Base-by-base conservation (phyloP, 306 rosid genomes). In the Senna tora region DNA sequence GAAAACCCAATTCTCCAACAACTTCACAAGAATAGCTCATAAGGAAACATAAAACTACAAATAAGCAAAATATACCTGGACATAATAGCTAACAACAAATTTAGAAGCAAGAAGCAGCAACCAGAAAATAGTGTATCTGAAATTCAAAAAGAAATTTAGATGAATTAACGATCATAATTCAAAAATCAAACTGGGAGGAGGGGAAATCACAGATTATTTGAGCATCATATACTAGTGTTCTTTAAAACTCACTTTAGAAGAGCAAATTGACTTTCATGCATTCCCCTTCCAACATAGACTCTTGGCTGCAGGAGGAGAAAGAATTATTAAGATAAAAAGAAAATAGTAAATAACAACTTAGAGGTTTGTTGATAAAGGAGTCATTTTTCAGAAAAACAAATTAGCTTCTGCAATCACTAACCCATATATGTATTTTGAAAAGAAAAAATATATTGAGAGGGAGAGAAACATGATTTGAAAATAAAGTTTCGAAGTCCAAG, bases 71-170 rank as follows among this genome's bases (percentile, higher is more conserved):
- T n/a, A 25, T 81, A 93, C 99, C 97, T 86, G 92, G 83, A 87
- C 14, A 79, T 89, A 87, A 79, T 41, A 94, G 87, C 97, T 94
- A 79, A 91, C 84, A 16, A 88, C 65, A 78, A 94, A 84, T 70
- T 94, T 94, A 80, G 84, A 80, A 75, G 84, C 79, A 65, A 94
- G 77, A 79, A 94, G 97, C 52, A 85, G n/a, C 84, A 91, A 55
- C 99, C 99, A 94, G 82, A 94, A 94, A 77, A 94, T 30, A 56
- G 99, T 91, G 84, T 94, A 94, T 82, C 99, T 94, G 90, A 72
- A 86, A 84, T 75, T 41, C 45, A 33, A 79, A 61, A 76, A 66
- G 38, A 14, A 61, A 69, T 65, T 34, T 22, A 21, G 47, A 75
- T 15, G 77, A 77, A 41, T 56, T 22, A 9, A 46, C 28, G 77